Conservation (phyloP, 176 grass and related monocot genomes). For the Bolboschoenus planiculmis region DNA sequence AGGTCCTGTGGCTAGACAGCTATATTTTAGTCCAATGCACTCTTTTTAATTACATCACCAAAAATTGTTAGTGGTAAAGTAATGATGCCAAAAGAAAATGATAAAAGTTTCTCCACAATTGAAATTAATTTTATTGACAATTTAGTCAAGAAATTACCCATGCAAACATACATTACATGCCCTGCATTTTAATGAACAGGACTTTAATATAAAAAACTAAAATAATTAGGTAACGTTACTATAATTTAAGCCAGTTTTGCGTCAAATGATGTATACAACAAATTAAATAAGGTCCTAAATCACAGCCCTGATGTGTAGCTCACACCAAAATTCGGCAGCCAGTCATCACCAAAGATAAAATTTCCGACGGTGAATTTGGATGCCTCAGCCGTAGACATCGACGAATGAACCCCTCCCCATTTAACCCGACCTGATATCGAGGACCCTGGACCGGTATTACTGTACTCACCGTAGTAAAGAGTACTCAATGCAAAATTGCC, state of each 20-base stretch:
- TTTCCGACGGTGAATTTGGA: slow-evolving; percentile 37
- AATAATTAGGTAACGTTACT: background rate
- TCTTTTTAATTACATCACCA: background rate
- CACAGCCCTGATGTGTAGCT: slow-evolving; percentile 44
- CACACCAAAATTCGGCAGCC: slow-evolving; percentile 41
- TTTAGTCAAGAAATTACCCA: background rate
- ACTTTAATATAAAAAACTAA: background rate
- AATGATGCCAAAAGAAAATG: background rate
- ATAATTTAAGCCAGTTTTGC: background rate
- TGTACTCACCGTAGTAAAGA: slow-evolving; percentile 73
- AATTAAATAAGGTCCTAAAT: background rate
- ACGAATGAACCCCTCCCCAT: slow-evolving; percentile 44
- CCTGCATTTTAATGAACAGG: slow-evolving; percentile 2
- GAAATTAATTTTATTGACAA: background rate
- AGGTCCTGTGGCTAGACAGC: background rate
- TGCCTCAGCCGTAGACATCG: slow-evolving; percentile 34
- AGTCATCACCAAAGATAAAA: slow-evolving; percentile 50
- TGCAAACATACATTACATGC: background rate
- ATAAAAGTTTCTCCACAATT: background rate
- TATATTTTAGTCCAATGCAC: background rate
- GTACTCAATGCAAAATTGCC: slow-evolving; percentile 35
- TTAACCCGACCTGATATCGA: slow-evolving; percentile 27
- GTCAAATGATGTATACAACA: background rate
- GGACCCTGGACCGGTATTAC: slow-evolving; percentile 37
- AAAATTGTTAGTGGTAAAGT: background rate